Conservation (phyloP, 2,329 filamentous ascomycete genomes). For the Davidsoniella eucalypti region DNA sequence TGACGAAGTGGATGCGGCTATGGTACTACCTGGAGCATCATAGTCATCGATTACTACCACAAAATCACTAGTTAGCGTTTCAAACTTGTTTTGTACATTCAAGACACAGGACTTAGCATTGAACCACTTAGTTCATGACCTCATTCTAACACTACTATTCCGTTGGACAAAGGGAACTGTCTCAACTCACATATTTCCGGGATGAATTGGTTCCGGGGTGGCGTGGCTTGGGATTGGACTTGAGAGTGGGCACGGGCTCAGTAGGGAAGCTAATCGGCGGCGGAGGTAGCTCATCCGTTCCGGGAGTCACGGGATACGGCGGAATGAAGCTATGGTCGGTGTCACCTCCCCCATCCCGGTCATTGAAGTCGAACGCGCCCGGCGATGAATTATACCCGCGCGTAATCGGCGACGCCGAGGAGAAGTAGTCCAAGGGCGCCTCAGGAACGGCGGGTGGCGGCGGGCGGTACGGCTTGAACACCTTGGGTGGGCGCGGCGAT, state of each 20-base stretch:
- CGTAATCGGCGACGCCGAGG: slow-evolving; percentile 4
- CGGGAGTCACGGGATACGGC: slow-evolving; percentile 11
- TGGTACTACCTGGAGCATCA: neutral
- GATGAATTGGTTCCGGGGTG: neutral
- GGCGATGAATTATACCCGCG: neutral
- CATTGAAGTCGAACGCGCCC: neutral
- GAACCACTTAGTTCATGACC: too few relatives aligned
- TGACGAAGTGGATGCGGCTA: neutral
- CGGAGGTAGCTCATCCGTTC: slow-evolving; percentile 9
- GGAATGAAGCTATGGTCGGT: slow-evolving; percentile 1
- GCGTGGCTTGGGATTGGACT: neutral
- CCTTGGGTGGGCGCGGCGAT: slow-evolving; percentile 6
- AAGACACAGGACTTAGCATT: too few relatives aligned
- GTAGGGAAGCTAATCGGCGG: slow-evolving; percentile 10
- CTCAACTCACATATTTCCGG: too few relatives aligned
- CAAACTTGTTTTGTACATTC: too few relatives aligned
- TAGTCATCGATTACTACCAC: slow-evolving; percentile 3
- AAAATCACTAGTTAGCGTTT: neutral
- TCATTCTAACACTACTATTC: too few relatives aligned
- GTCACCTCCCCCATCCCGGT: neutral
- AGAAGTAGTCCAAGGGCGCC: slow-evolving; percentile 11
- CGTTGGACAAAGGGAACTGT: too few relatives aligned
- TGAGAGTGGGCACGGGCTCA: slow-evolving; percentile 3
- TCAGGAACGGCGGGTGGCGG: slow-evolving; percentile 2
- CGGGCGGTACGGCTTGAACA: slow-evolving; percentile 12